Base-by-base conservation (phyloP, 345 rosid genomes). In the Sonneratia caseolaris region DNA sequence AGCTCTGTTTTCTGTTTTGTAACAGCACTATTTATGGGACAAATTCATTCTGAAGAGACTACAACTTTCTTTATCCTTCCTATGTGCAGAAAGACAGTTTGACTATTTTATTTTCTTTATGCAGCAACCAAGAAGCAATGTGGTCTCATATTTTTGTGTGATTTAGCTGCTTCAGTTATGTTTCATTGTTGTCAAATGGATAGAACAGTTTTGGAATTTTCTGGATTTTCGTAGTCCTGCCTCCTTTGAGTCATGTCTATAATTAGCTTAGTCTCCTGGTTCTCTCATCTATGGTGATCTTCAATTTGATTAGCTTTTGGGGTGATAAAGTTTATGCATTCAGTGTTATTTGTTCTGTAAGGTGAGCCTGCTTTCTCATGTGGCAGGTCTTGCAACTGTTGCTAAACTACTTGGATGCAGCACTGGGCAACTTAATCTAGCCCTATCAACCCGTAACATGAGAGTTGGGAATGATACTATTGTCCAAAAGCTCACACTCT, bases 381-480 rank as follows among this genome's bases (percentile, higher is more conserved):
- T 66, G 77, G 74, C 87, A 95, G 98, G 93, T 78, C 84, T 95
- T 61, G 74, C 65, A 35, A 86, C 79, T 81, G 97, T 90, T 77
- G 87, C 98, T 71, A 79, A 85, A 77, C 79, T 95, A 85, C 87
- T 92, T 79, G 99, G 98, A 71, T 92, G 97, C 78, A 70, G 79
- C 72, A 74, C 76, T 78, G 84, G 51, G 24, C 92, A 86, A 69
- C 96, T 95, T 70, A 95, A 75, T 75, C 76, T 89, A 56, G 88
- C 96, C 80, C 76, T 95, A 76, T 90, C 99, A 48, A 90, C 91
- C 74, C 97, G 92, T 74, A 92, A 89, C 68, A 95, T 95, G 97
- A 89, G 82, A 86, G 98, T 90, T 80, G 95, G 98, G 55, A 90
- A 84, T 72, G 99, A 95, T 74, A 95, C 77, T 71, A 89, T 95